Conservation (phyloP, 495 filamentous ascomycete species). For the Aspergillus saccharolyticus region DNA sequence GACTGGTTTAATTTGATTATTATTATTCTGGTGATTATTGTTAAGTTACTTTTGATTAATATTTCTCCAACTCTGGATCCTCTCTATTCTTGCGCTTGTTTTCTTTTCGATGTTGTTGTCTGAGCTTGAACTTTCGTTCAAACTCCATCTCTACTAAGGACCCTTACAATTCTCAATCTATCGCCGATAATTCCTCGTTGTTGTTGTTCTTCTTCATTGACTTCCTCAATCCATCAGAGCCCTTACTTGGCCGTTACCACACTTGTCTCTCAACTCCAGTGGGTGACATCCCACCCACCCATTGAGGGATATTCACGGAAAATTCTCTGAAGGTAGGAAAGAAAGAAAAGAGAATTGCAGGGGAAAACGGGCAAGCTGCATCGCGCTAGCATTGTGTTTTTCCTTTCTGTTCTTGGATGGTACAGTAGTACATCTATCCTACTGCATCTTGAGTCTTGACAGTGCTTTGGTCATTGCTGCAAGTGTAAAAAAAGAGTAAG, state of each 20-base stretch:
- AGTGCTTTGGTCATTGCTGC: slow-evolving; percentile 10
- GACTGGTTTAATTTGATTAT: slow-evolving; percentile 17
- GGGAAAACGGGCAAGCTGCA: slow-evolving; percentile 26
- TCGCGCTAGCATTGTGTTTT: slow-evolving; percentile 26
- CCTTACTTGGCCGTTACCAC: slow-evolving; percentile 22
- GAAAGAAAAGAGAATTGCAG: neutral
- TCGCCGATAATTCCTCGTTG: neutral
- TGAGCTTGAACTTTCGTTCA: slow-evolving; percentile 4
- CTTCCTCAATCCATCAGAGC: slow-evolving; percentile 18
- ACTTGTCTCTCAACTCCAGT: slow-evolving; percentile 10
- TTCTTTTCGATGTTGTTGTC: slow-evolving; percentile 9
- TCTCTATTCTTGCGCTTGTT: slow-evolving; percentile 11
- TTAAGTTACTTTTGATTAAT: slow-evolving; percentile 8
- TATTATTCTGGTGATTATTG: slow-evolving; percentile 8
- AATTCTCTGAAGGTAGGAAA: slow-evolving; percentile 11
- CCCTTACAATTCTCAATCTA: slow-evolving; percentile 3
- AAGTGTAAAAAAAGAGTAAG: slow-evolving; percentile 10
- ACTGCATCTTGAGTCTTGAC: slow-evolving; percentile 2
- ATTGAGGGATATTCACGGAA: slow-evolving; percentile 13
- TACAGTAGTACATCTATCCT: slow-evolving; percentile 12
- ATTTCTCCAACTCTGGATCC: slow-evolving; percentile 11
- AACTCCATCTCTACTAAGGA: slow-evolving; percentile 10
- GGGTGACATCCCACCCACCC: slow-evolving; percentile 7
- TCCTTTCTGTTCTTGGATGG: slow-evolving; percentile 10
- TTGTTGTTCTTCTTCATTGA: neutral